Evolutionary conservation across 768 basidiomycete genomes (phyloP).

Genomic region (Boletus coccyginus): DNA sequence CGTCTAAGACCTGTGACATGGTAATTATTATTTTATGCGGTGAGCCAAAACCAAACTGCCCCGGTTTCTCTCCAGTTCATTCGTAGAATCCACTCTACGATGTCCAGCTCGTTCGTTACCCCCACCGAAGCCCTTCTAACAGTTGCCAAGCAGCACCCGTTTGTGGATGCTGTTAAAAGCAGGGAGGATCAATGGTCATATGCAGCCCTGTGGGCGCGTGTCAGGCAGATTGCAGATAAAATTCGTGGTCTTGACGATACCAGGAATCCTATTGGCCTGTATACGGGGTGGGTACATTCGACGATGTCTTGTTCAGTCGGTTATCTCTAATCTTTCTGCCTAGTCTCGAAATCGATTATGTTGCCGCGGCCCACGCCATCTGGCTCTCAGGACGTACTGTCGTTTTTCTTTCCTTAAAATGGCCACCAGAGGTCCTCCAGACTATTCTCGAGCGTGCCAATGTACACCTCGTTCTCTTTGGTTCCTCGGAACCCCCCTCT

Average conservation of each 20-base stretch:
- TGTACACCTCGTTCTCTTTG: constrained; percentile 23
- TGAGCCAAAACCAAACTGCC: too few relatives aligned
- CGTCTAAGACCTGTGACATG: too few relatives aligned
- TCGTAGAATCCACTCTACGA: not conserved
- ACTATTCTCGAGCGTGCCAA: constrained; percentile 20
- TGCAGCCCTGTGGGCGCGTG: constrained; percentile 27
- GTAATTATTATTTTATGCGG: too few relatives aligned
- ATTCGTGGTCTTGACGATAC: constrained; percentile 23
- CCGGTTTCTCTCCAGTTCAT: too few relatives aligned
- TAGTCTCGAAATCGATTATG: constrained; percentile 29
- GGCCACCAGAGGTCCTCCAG: constrained; percentile 24
- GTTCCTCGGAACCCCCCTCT: constrained; percentile 11
- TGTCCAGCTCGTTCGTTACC: constrained; percentile 19
- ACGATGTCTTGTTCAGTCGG: not conserved
- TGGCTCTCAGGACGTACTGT: constrained; percentile 30
- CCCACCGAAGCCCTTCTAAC: constrained; percentile 31
- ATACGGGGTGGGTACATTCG: constrained; percentile 16
- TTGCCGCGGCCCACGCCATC: constrained; percentile 28
- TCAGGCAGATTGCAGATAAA: constrained; percentile 24
- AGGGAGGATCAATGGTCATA: constrained; percentile 27
- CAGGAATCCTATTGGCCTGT: constrained; percentile 26
- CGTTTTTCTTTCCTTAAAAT: constrained; percentile 24
- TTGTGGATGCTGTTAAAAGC: constrained; percentile 11
- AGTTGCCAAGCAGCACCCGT: constrained; percentile 31
- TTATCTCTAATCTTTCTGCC: not conserved